phyloP scores from a whole-genome alignment of 345 rosid species.

The Limnanthes douglasii region DNA sequence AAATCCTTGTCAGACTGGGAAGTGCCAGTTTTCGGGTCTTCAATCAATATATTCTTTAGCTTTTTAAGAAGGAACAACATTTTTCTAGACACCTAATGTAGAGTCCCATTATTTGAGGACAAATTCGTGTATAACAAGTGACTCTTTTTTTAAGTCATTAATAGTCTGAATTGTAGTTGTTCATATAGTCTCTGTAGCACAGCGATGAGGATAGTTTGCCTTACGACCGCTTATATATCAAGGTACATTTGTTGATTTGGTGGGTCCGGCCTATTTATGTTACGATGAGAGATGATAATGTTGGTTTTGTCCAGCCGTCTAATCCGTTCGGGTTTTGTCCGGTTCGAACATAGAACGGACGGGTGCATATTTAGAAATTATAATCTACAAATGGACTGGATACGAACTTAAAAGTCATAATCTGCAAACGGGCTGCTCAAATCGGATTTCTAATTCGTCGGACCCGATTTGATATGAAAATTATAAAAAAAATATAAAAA shows the following conservation, averaged over 20 bases:
- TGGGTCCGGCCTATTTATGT: conserved; percentile 37
- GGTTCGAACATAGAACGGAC: too few species aligned
- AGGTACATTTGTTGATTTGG: conserved; percentile 50
- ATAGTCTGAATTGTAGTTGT: conserved; percentile 66
- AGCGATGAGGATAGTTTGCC: conserved; percentile 43
- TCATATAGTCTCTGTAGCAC: conserved; percentile 58
- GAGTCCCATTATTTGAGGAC: conserved; percentile 41
- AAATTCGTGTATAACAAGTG: conserved; percentile 62
- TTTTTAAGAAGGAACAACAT: conserved; percentile 58
- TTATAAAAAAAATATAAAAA: too few species aligned
- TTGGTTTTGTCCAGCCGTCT: too few species aligned
- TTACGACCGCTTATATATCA: conserved; percentile 44
- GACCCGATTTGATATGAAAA: too few species aligned
- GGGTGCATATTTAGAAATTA: too few species aligned
- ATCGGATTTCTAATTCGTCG: too few species aligned
- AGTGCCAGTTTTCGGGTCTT: conserved; percentile 35
- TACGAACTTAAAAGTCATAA: too few species aligned
- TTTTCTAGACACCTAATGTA: conserved; percentile 41
- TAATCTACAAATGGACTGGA: too few species aligned
- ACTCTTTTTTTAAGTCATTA: conserved; percentile 73
- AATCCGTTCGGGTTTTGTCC: too few species aligned
- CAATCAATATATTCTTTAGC: conserved; percentile 45
- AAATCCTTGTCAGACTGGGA: conserved; percentile 26
- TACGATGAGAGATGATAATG: too few species aligned
- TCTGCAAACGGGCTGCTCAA: too few species aligned